Evolutionary conservation across 2,329 filamentous ascomycete genomes (phyloP).

Genomic region (Dothideomycetes sp.): DNA sequence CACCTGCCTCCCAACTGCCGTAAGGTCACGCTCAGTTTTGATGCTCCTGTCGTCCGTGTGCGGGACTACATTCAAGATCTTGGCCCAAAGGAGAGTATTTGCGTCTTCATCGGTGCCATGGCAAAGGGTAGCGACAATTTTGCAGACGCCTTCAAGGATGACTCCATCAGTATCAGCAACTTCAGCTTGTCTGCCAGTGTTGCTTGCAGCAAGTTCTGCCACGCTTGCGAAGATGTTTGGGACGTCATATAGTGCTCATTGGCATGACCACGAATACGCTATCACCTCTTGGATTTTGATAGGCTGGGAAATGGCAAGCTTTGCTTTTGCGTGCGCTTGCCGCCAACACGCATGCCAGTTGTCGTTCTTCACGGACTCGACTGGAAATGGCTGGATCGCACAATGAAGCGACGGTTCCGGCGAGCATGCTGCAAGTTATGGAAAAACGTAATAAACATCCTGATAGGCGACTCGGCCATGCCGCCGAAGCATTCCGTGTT

Average conservation of each 20-base stretch:
- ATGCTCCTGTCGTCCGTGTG: slow-evolving; percentile 75
- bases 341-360: no score
- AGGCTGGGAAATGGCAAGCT: no score
- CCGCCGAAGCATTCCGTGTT: no score
- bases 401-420: no score
- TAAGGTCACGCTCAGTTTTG: slow-evolving; percentile 93
- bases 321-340: no score
- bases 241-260: slow-evolving; percentile 63
- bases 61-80: slow-evolving; percentile 79
- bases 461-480: no score
- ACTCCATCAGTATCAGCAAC: slow-evolving; percentile 97
- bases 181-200: slow-evolving; percentile 96
- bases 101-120: slow-evolving; percentile 97
- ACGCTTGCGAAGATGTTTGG: slow-evolving; percentile 95
- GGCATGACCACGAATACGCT: no score
- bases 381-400: no score
- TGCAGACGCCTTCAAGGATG: slow-evolving; percentile 86
- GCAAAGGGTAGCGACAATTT: slow-evolving; percentile 94
- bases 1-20: slow-evolving; percentile 94
- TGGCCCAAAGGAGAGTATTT: slow-evolving; percentile 78
- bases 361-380: no score
- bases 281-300: no score
- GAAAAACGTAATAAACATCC: no score
- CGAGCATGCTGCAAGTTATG: no score
- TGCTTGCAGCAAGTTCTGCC: slow-evolving; percentile 98